Evolutionary conservation across 1,284 basidiomycete species (phyloP), one percentile per base, ranked within the genome.

Genomic region (Schizophyllum amplum): DNA sequence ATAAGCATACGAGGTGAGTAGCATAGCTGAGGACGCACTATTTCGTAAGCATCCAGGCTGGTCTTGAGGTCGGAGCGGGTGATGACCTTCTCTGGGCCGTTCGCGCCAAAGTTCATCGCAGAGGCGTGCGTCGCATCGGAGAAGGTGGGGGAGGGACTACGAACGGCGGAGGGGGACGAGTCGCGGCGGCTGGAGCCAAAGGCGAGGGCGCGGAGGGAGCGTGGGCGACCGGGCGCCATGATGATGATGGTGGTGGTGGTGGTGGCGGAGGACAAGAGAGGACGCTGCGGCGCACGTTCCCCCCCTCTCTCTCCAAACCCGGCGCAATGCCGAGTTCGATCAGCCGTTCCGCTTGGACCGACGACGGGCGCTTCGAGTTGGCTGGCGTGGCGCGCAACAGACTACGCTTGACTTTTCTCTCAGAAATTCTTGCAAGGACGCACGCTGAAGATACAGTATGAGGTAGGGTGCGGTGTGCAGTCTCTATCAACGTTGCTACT

Each of bases 61-160:
- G 78, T 76, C 70, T 89, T 88, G 67, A 94, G 77, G 72, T 94
- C 83, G 9, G 84, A 76, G 54, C 91, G 77, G 26, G 90, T 93
- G 60, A 94, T 92, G 58, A 94, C 86, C 75, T 90, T 88, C 61
- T 83, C 75, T 53, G 86, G 87, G 15, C 87, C 87, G 65, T 83
- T 75, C 52, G 75, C 73, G 51, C 84, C 87, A 68, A 87, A 87
- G 68, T 84, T 81, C 73, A 88, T 80, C 51, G 79, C 83, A 23
- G 88, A 90, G 51, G 77, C 85, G 67, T 87, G 83, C 24, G 90
- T 92, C 26, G 82, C 77, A 47, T 91, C 89, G n/a, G 87, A 87
- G 72, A 87, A 90, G 1, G 90, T 90, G 51, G 89, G 89, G 24
- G 89, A 92, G 4, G 87, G 84, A 22, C 61, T 61, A 6, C 88